A percentile compares a stretch with the other conserved stretches of the same genome.
phyloP scores from a whole-genome alignment of 192 early-diverging fungal species.

The Mortierella claussenii region DNA sequence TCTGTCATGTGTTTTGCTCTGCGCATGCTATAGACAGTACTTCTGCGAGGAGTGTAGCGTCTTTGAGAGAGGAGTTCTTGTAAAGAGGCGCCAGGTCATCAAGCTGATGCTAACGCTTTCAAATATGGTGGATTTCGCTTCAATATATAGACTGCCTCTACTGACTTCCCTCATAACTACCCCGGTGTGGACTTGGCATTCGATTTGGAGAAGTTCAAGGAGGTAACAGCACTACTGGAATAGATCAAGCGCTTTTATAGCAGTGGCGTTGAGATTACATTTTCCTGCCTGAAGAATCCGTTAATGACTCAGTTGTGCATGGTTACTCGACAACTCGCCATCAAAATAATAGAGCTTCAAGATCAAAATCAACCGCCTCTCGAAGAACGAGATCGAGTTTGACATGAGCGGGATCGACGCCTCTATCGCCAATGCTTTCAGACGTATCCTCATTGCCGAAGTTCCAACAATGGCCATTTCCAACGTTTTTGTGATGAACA shows the following conservation, averaged over 20 bases:
- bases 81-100: no score
- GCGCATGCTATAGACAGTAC: not conserved
- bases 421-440: slow-evolving; percentile 93
- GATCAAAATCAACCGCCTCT: slow-evolving; percentile 73
- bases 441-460: slow-evolving; percentile 94
- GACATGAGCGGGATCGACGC: slow-evolving; percentile 95
- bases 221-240: slow-evolving; percentile 54
- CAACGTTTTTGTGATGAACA: slow-evolving; percentile 91
- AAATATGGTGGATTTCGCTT: no score
- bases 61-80: not conserved
- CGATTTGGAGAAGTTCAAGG: slow-evolving; percentile 76
- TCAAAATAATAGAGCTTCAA: slow-evolving; percentile 69
- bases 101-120: no score
- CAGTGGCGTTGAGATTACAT: no score
- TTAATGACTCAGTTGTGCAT: no score
- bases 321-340: no score
- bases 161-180: slow-evolving; percentile 80
- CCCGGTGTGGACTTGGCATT: slow-evolving; percentile 69
- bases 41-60: not conserved
- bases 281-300: no score
- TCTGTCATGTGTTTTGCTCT: not conserved
- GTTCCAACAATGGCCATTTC: slow-evolving; percentile 99
- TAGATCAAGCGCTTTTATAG: no score
- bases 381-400: slow-evolving; percentile 90
- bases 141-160: slow-evolving; percentile 74